A percentile compares a stretch with the other conserved stretches of the same genome.
Conservation (phyloP, 2,329 filamentous ascomycete species). For the Venturia pyrina region DNA sequence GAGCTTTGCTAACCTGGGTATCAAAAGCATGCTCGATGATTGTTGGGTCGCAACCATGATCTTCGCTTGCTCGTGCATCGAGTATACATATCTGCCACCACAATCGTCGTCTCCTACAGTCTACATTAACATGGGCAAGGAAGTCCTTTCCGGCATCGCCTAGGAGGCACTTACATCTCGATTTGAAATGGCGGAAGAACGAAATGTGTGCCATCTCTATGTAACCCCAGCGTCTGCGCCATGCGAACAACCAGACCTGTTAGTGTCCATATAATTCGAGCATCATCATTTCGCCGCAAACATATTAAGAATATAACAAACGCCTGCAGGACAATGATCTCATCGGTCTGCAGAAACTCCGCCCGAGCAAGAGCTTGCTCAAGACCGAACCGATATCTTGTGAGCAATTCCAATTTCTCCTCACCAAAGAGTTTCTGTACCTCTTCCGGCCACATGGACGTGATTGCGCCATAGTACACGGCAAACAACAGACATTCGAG, state of each 20-base stretch:
- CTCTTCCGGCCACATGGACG: constrained; percentile 39
- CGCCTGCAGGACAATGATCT: constrained; percentile 52
- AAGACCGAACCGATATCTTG: constrained; percentile 50
- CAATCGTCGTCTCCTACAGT: constrained; percentile 36
- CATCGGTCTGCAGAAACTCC: constrained; percentile 52
- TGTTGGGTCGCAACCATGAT: constrained; percentile 52
- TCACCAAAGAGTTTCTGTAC: constrained; percentile 40
- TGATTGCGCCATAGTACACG: constrained; percentile 51
- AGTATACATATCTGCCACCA: constrained; percentile 53
- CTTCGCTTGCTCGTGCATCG: constrained; percentile 51
- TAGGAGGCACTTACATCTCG: constrained; percentile 34
- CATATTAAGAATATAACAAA: constrained; percentile 52
- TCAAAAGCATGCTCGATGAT: constrained; percentile 51
- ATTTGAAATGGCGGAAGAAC: constrained; percentile 48
- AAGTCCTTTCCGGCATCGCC: not conserved
- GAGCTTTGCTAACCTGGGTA: constrained; percentile 20
- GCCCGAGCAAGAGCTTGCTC: constrained; percentile 56
- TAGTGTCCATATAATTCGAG: constrained; percentile 47
- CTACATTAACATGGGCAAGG: not conserved
- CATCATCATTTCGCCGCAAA: constrained; percentile 40
- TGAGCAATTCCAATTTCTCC: constrained; percentile 38
- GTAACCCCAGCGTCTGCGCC: constrained; percentile 49
- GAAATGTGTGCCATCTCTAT: constrained; percentile 48
- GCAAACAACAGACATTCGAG: constrained; percentile 51
- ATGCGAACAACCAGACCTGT: constrained; percentile 50